Evolutionary conservation across 768 basidiomycete genomes (phyloP).

Genomic region (Boletus vermiculosoides): DNA sequence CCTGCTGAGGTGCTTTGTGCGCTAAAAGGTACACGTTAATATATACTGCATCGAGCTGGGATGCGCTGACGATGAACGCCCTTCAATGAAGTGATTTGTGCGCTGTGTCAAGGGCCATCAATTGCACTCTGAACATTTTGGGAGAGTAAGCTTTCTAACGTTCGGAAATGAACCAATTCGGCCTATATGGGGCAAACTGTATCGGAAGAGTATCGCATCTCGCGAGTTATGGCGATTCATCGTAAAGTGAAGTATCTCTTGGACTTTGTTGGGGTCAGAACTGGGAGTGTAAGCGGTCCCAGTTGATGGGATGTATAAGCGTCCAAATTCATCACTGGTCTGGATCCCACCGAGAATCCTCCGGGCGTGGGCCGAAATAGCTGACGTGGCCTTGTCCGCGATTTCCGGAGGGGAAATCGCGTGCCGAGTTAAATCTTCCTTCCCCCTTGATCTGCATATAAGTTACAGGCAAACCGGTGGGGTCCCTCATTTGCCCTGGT

Average conservation of each 20-base stretch:
- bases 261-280: background rate
- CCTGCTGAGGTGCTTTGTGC: background rate
- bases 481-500: too few relatives aligned
- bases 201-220: background rate
- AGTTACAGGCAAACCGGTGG: too few relatives aligned
- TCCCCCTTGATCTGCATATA: background rate
- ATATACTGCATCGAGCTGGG: background rate
- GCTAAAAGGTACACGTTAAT: background rate
- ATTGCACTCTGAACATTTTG: background rate
- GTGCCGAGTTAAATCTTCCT: background rate
- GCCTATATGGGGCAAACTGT: background rate
- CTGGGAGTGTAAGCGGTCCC: background rate
- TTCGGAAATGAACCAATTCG: background rate
- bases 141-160: background rate
- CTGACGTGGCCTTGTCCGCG: background rate
- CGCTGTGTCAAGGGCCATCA: background rate
- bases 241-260: background rate
- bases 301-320: background rate
- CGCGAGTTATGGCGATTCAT: background rate
- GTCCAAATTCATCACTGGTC: background rate
- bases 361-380: background rate
- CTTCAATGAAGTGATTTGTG: background rate
- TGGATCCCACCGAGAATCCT: background rate
- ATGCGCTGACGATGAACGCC: background rate
- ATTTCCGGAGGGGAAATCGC: background rate